phyloP scores from a whole-genome alignment of 2,329 filamentous ascomycete species.

The Verticillium albo-atrum region DNA sequence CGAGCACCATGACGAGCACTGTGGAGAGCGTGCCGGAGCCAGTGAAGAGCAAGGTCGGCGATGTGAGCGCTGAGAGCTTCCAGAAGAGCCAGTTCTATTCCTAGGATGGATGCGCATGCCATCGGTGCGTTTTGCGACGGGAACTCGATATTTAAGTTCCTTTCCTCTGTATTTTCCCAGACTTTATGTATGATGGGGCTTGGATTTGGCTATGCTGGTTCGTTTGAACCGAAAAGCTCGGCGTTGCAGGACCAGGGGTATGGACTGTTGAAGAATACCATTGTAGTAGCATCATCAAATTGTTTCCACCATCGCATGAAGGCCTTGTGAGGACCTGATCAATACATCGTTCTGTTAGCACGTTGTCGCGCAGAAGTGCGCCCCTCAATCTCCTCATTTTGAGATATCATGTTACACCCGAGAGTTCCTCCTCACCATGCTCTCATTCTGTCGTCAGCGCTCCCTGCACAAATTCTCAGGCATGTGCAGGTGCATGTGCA shows the following conservation, averaged over 20 bases:
- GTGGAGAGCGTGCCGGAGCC: slow-evolving; percentile 21
- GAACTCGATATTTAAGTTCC: slow-evolving; percentile 1
- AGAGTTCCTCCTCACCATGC: neutral
- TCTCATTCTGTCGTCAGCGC: neutral
- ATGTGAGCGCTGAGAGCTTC: slow-evolving; percentile 50
- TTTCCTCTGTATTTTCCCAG: slow-evolving; percentile 5
- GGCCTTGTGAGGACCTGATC: too few species aligned
- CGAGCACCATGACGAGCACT: slow-evolving; percentile 46
- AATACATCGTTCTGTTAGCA: too few species aligned
- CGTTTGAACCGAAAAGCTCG: slow-evolving; percentile 10
- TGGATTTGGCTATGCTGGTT: neutral
- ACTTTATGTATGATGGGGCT: neutral
- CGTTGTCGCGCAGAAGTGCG: too few species aligned
- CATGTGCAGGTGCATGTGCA: neutral
- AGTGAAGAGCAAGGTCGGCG: slow-evolving; percentile 44
- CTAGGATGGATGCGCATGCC: slow-evolving; percentile 19
- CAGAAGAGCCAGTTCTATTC: slow-evolving; percentile 57
- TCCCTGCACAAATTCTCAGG: neutral
- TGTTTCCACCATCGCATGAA: neutral
- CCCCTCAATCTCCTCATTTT: too few species aligned
- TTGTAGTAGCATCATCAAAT: neutral
- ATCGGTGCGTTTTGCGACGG: neutral
- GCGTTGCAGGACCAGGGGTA: slow-evolving; percentile 9
- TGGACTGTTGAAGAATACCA: neutral
- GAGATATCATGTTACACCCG: neutral